Evolutionary conservation across 1,284 basidiomycete genomes (phyloP).

Genomic region (Gomphus bonarii): DNA sequence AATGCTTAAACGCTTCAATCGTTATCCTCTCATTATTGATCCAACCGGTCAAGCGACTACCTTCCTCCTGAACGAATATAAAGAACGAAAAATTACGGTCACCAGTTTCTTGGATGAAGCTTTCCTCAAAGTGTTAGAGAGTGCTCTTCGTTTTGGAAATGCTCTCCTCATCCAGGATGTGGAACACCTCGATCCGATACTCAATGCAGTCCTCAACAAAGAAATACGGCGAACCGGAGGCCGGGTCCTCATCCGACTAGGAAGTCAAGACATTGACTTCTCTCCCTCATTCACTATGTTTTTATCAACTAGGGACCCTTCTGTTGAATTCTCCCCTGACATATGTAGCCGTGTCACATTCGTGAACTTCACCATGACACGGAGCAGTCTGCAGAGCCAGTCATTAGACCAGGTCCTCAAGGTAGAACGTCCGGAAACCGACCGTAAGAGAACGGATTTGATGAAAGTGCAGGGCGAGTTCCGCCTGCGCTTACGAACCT

Average conservation of each 20-base stretch:
- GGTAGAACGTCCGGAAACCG: constrained; percentile 93
- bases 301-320: constrained; percentile 94
- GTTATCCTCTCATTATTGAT: constrained; percentile 97
- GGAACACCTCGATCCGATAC: constrained; percentile 94
- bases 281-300: constrained; percentile 99
- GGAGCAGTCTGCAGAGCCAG: constrained; percentile 96
- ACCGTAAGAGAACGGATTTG: constrained; percentile 93
- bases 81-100: constrained; percentile 92
- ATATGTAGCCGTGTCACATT: constrained; percentile 99
- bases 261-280: constrained; percentile 99
- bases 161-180: constrained; percentile 97
- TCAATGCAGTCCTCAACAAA: constrained; percentile 96
- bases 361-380: constrained; percentile 99
- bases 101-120: constrained; percentile 99
- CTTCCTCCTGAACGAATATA: constrained; percentile 92
- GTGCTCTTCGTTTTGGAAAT: constrained; percentile 97
- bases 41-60: constrained; percentile 97
- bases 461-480: constrained; percentile 99
- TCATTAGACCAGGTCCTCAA: constrained; percentile 96
- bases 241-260: constrained; percentile 93
- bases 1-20: constrained; percentile 97
- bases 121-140: constrained; percentile 97
- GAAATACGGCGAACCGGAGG: constrained; percentile 94
- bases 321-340: constrained; percentile 95
- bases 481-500: constrained; percentile 81